Percentiles rank a stretch among this genome's conserved stretches.
phyloP scores from a whole-genome alignment of 176 grass and related monocot genomes.

The Cenchrus americanus region DNA sequence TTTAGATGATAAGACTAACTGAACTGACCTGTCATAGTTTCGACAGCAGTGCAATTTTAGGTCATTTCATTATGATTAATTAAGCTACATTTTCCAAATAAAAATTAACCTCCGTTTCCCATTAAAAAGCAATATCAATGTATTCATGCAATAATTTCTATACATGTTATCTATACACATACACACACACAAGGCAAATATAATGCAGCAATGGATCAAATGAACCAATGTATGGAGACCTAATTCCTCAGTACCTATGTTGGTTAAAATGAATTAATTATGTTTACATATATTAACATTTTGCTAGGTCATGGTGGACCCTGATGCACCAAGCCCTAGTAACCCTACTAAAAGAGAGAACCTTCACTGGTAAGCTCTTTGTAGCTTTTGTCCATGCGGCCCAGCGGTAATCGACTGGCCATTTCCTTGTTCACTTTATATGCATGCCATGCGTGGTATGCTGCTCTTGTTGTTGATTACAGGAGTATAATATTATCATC shows the following conservation, averaged over 20 bases:
- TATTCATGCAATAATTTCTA: not conserved
- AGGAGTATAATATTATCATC: conserved; percentile 32
- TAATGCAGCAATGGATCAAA: not conserved
- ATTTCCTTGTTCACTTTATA: conserved; percentile 38
- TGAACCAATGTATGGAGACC: not conserved
- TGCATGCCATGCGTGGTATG: conserved; percentile 30
- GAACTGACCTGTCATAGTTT: conserved; percentile 27
- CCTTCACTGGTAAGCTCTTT: conserved; percentile 86
- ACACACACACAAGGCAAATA: not conserved
- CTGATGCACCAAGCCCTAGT: conserved; percentile 93
- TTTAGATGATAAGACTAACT: conserved; percentile 35
- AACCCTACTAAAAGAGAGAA: conserved; percentile 89
- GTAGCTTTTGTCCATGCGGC: conserved; percentile 41
- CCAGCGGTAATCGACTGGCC: conserved; percentile 37
- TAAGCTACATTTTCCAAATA: not conserved
- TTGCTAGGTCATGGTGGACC: conserved; percentile 95
- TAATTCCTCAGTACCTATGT: not conserved
- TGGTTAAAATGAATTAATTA: not conserved
- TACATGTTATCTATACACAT: not conserved
- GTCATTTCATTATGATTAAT: not conserved
- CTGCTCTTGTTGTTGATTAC: conserved; percentile 32
- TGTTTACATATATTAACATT: conserved; percentile 33
- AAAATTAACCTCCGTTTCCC: not conserved
- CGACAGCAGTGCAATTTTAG: conserved; percentile 7
- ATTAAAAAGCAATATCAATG: not conserved